Conservation (phyloP, 192 early-diverging fungal species). For the Diversispora epigaea region DNA sequence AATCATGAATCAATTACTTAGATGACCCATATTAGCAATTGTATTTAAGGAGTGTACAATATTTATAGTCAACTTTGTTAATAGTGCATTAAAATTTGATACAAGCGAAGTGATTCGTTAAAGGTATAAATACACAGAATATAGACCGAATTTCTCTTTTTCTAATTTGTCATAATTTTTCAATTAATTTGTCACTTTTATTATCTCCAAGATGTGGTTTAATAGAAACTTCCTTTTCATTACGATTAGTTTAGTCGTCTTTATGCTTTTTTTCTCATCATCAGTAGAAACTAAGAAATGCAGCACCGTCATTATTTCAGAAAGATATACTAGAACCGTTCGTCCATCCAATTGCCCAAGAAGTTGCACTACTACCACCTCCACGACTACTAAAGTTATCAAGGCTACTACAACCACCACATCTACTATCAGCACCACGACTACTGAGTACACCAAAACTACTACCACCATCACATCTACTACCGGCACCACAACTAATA, state of each 20-base stretch:
- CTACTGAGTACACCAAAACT: background rate
- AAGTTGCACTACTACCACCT: background rate
- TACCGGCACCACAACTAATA: no score
- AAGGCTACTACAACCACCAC: background rate
- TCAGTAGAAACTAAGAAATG: background rate
- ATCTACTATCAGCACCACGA: no score
- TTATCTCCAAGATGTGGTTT: background rate
- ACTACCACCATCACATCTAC: background rate
- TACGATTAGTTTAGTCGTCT: slow-evolving; percentile 5
- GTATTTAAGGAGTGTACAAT: no score
- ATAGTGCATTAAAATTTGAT: no score
- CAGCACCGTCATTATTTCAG: background rate
- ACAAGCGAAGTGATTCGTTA: no score
- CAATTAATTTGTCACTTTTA: background rate
- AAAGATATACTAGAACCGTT: background rate
- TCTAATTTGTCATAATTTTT: no score
- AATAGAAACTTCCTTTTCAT: slow-evolving; percentile 7
- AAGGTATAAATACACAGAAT: no score
- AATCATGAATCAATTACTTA: no score
- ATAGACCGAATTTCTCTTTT: no score
- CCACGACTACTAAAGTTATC: background rate
- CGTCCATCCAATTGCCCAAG: background rate
- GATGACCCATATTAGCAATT: no score
- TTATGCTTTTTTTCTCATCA: slow-evolving; percentile 5
- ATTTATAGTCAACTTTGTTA: no score